Evolutionary conservation across 2,329 filamentous ascomycete genomes (phyloP).

Genomic region (Aspergillus bombycis): DNA sequence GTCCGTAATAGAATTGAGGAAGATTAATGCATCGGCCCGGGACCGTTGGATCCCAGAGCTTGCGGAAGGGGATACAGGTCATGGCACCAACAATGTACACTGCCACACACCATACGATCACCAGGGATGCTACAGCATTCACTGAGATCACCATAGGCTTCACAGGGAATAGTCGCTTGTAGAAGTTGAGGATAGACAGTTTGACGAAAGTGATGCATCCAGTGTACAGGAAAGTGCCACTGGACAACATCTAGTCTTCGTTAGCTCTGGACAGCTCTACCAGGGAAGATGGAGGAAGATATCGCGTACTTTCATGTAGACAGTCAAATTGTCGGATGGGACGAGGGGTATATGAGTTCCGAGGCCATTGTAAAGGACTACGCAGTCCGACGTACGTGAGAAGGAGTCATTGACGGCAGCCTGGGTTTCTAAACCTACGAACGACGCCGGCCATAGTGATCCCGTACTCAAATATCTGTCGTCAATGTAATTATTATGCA

Average conservation of each 20-base stretch:
- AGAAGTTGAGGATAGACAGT: conserved; percentile 32
- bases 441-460: conserved; percentile 28
- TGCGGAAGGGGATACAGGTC: conserved; percentile 29
- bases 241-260: conserved; percentile 23
- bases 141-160: conserved; percentile 25
- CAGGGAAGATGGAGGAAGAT: background rate
- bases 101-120: conserved; percentile 29
- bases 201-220: conserved; percentile 32
- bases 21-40: conserved; percentile 31
- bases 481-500: too few relatives aligned
- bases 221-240: conserved; percentile 28
- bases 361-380: conserved; percentile 29
- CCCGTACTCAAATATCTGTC: conserved; percentile 27
- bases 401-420: background rate
- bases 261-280: too few relatives aligned
- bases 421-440: conserved; percentile 18
- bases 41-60: conserved; percentile 26
- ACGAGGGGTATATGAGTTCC: conserved; percentile 26
- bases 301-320: conserved; percentile 26
- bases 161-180: conserved; percentile 30
- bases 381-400: background rate
- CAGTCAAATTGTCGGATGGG: conserved; percentile 19
- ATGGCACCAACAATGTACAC: conserved; percentile 29
- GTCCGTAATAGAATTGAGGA: conserved; percentile 30
- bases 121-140: conserved; percentile 23